phyloP scores from a whole-genome alignment of 768 basidiomycete genomes.

The Trichaptum fuscoviolaceum region DNA sequence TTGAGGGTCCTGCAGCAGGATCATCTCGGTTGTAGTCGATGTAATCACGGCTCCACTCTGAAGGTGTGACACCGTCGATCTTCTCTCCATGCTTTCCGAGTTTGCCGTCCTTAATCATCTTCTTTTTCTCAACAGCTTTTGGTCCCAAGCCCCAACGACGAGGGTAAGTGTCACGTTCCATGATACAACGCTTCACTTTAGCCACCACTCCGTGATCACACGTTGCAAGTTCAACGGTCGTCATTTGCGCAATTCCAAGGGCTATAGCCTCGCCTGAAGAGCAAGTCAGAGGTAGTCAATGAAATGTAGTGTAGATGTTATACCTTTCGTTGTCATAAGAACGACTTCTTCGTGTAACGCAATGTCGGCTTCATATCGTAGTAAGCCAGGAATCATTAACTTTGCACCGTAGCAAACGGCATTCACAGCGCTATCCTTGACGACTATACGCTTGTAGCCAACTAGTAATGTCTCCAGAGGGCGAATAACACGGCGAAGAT shows the following conservation, averaged over 20 bases:
- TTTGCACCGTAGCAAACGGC: conserved; percentile 99
- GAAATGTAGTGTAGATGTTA: conserved; percentile 3
- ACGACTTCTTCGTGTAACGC: conserved; percentile 94
- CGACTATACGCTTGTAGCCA: conserved; percentile 97
- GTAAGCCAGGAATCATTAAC: conserved; percentile 97
- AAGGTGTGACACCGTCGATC: conserved; percentile 80
- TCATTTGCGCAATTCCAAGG: conserved; percentile 94
- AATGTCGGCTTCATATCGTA: conserved; percentile 95
- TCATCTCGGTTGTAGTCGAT: conserved; percentile 84
- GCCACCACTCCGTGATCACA: conserved; percentile 99
- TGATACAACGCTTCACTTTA: conserved; percentile 98
- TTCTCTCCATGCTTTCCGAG: conserved; percentile 93
- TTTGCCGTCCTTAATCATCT: conserved; percentile 96
- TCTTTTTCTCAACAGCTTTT: conserved; percentile 95
- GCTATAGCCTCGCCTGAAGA: conserved; percentile 83
- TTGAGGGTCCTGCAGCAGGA: conserved; percentile 34
- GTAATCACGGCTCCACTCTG: conserved; percentile 89
- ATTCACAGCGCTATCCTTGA: conserved; percentile 98
- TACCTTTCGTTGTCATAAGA: conserved; percentile 97
- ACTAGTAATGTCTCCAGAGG: conserved; percentile 92
- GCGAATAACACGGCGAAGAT: conserved; percentile 90
- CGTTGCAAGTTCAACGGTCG: conserved; percentile 94
- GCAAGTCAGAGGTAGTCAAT: conserved; percentile 10
- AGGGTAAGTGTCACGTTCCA: conserved; percentile 99
- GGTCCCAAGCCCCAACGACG: conserved; percentile 99